phyloP scores from a whole-genome alignment of 768 basidiomycete species.

The Amanita exitialis region DNA sequence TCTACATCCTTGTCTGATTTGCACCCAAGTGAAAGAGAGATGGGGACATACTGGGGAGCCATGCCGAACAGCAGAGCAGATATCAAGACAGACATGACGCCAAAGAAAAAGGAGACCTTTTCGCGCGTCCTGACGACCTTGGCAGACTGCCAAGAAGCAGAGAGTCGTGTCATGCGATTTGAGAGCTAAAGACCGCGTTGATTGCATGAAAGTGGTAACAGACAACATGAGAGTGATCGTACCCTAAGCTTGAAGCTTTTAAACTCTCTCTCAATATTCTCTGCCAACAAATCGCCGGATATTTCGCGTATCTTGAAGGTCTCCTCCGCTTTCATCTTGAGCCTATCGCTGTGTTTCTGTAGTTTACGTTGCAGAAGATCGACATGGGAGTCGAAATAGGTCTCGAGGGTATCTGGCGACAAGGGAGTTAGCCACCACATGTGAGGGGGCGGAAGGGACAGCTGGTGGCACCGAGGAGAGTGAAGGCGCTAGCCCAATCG shows the following conservation, averaged over 20 bases:
- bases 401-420: slow-evolving; percentile 78
- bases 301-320: slow-evolving; percentile 52
- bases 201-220: slow-evolving; percentile 5
- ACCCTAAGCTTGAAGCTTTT: slow-evolving; percentile 85
- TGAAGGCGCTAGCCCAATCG: slow-evolving; percentile 77
- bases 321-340: slow-evolving; percentile 74
- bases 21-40: slow-evolving; percentile 3
- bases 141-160: slow-evolving; percentile 86
- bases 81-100: slow-evolving; percentile 82
- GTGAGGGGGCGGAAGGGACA: slow-evolving; percentile 1
- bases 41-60: slow-evolving; percentile 63
- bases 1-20: slow-evolving; percentile 26
- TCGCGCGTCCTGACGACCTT: slow-evolving; percentile 77
- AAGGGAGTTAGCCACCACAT: slow-evolving; percentile 17
- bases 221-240: slow-evolving; percentile 5
- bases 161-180: slow-evolving; percentile 65
- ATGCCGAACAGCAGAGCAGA: slow-evolving; percentile 85
- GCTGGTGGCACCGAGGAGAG: slow-evolving; percentile 58
- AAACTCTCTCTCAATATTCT: slow-evolving; percentile 80
- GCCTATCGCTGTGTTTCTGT: slow-evolving; percentile 76
- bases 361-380: slow-evolving; percentile 77
- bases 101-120: slow-evolving; percentile 86
- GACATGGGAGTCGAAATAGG: slow-evolving; percentile 87
- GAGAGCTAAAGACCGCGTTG: slow-evolving; percentile 46
- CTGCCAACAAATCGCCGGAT: slow-evolving; percentile 54